These are phyloP conservation scores for Musa schizocarpa DNA, from an alignment of 176 grass and related monocot species.

Conservation along the genomic window DNA sequence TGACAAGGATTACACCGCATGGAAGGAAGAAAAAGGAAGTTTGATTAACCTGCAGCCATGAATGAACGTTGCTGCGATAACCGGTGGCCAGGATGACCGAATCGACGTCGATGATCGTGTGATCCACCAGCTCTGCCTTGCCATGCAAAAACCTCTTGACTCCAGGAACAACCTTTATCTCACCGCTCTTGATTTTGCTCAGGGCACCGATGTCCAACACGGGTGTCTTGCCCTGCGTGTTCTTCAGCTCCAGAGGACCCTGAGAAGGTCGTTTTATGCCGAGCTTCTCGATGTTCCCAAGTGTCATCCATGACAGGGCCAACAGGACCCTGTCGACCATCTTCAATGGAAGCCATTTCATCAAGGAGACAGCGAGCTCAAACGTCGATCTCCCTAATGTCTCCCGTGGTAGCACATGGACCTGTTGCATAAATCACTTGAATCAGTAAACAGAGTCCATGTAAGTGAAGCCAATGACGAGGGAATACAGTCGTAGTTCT, in stretches of 20 bases:
- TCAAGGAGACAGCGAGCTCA: not conserved
- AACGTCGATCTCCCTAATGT: not conserved
- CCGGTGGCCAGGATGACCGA: not conserved
- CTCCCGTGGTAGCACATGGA: conserved; percentile 7
- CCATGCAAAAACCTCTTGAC: not conserved
- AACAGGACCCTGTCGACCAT: not conserved
- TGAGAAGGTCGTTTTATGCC: not conserved
- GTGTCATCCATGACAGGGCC: conserved; percentile 1
- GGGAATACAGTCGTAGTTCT: not conserved
- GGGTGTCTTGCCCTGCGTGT: conserved; percentile 4
- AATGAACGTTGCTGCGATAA: conserved; percentile 3
- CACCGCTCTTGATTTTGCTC: not conserved
- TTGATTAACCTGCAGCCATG: conserved; percentile 1
- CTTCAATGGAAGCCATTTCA: conserved; percentile 2
- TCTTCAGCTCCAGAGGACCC: conserved; percentile 1
- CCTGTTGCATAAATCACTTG: not conserved
- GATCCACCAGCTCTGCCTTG: not conserved
- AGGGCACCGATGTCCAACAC: conserved; percentile 1
- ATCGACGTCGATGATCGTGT: not conserved
- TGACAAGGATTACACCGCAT: too few relatives aligned
- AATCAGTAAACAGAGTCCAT: not conserved
- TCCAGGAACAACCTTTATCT: not conserved
- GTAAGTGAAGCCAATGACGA: not conserved
- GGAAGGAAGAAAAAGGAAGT: too few relatives aligned
- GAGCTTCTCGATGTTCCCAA: conserved; percentile 6